Evolutionary conservation across 345 rosid species (phyloP), one percentile per base, ranked within the genome.

Genomic region (Bruguiera sexangula): DNA sequence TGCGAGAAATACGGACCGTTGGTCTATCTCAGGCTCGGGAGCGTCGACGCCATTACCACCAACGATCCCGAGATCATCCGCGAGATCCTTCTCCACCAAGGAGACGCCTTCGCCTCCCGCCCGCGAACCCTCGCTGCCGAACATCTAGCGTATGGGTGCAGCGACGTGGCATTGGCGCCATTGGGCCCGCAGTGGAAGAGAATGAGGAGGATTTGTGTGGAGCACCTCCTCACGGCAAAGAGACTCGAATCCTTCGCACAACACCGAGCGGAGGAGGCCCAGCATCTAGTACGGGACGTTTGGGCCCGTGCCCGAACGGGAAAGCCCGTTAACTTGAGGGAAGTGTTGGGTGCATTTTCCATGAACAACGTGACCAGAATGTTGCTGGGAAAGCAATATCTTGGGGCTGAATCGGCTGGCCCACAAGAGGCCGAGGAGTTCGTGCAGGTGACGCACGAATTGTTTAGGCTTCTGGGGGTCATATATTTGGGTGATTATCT

Each of bases 341-440:
- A 89, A 61, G 90, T 88, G 11, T 72, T 91, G 79, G 95, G 95
- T 37, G 96, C 83, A 6, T 89, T 91, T 73, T 91, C 97, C 0
- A 91, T 91, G 97, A 94, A 91, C 82, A 89, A 94, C 26, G 97
- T 91, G 80, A 89, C 98, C 0, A 71, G 96, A 50, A 91, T 94
- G 98, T 76, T 94, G 76, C 51, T 87, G 2, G 96, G 97, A 13
- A 89, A 84, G 75, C 98, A 89, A 26, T 94, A 83, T 20, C 89
- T 91, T 50, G 96, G 98, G 13, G 83, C 81, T 3, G 85, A 82
- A 26, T 83, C 93, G 0, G 84, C 87, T 6, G 65, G 87, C 13
- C 86, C 86, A 4, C 73, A 72, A 53, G 93, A 90, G 74, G 95
- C 98, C 29, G 75, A 63, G 83, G 97, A 94, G 82, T 91, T 94